Percentiles rank a stretch among this genome's conserved stretches.
These are phyloP conservation scores for Colletotrichum cuscutae DNA, from an alignment of 2,329 filamentous ascomycete genomes.

Conservation along the genomic window DNA sequence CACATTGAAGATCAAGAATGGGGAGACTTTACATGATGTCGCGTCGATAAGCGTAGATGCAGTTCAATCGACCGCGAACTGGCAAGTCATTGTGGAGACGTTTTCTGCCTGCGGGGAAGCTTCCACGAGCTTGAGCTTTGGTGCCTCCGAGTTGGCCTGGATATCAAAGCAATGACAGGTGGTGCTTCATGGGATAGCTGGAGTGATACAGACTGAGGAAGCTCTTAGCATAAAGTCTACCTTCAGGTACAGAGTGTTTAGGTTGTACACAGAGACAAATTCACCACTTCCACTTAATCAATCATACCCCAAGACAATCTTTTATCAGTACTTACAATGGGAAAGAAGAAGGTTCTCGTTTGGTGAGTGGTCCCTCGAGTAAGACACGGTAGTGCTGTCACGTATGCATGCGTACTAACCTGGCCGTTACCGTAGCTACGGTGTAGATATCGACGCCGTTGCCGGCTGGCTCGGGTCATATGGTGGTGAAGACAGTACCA, in stretches of 20 bases:
- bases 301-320: background rate
- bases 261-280: background rate
- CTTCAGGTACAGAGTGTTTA: background rate
- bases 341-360: conserved; percentile 41
- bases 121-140: background rate
- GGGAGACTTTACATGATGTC: background rate
- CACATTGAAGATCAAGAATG: background rate
- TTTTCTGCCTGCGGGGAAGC: background rate
- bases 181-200: background rate
- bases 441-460: conserved; percentile 79
- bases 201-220: background rate
- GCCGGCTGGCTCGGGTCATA: conserved; percentile 82
- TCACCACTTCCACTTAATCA: background rate
- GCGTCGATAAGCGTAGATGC: conserved; percentile 12
- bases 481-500: conserved; percentile 76
- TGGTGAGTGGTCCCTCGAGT: conserved; percentile 24
- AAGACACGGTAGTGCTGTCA: background rate
- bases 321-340: conserved; percentile 25
- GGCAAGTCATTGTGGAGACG: conserved; percentile 2
- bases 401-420: background rate
- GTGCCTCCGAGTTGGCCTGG: background rate
- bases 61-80: background rate
- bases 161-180: background rate
- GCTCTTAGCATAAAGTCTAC: background rate
- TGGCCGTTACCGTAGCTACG: conserved; percentile 57